Base-by-base conservation (phyloP, 805 yeast genomes). In the Zygosaccharomyces kombuchaensis region DNA sequence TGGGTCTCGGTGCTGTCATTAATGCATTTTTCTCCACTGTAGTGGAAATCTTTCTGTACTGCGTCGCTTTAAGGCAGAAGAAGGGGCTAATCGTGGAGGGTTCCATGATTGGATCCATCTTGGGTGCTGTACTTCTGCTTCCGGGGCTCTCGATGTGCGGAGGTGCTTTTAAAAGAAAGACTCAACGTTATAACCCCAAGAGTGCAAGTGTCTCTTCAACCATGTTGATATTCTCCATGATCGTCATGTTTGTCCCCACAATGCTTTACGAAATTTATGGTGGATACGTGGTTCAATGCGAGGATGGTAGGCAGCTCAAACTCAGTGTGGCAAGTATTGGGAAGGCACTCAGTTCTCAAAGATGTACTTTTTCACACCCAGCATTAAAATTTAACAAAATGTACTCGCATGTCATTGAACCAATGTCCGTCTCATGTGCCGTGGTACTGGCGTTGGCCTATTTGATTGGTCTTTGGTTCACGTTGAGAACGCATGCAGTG, bases 91-190 rank as follows among this genome's bases (percentile, higher is more conserved):
- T 93, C 19, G 99, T 93, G 3, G 99, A 93, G 68, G 99, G 99
- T 17, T 85, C 96, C 9, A 81, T 93, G 76, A 84, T 93, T 56
- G 99, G 99, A 0, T 86, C 96, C 1, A 83, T 93, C 48, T 65
- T 93, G 31, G 98, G 95, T 31, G 99, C 95, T 47, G 96, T 93
- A 1, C 67, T 93, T 37, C 72, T 93, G 34, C 70, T 93, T 52
- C 99, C 99, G 0, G 99, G 99, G 0, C 70, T 89, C 34, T 87
- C 96, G 1, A 93, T 93, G 99, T 88, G 96, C 66, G 95, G 96
- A 14, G 99, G 99, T 51, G 98, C 99, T 0, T 67, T 90, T 30
- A 84, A 81, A 48, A 71, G 96, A 45, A 93, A 93, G 60, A 91
- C 98, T 0, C 99, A 91, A 64, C 69, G 96, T 48, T 93, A 93